phyloP scores from a whole-genome alignment of 164 flowering plant species.

The Nymphaea colorata region DNA sequence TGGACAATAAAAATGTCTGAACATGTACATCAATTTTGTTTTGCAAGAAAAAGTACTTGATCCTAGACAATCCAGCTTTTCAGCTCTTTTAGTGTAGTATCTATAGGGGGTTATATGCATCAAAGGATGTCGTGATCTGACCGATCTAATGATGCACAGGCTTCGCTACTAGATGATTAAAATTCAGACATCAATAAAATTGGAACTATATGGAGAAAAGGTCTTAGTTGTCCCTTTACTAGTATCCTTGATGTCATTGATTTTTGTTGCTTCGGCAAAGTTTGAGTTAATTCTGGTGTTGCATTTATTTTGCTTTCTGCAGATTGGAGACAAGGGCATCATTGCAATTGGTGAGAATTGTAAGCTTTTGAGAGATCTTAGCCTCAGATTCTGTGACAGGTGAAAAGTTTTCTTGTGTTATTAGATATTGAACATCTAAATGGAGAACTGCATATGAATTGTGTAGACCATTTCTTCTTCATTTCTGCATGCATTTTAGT shows the following conservation, averaged over 20 bases:
- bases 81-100: too few relatives aligned
- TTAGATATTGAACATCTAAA: too few relatives aligned
- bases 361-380: slow-evolving; percentile 58
- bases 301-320: slow-evolving; percentile 1
- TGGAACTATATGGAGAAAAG: too few relatives aligned
- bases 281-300: not conserved
- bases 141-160: too few relatives aligned
- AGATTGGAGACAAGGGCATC: slow-evolving; percentile 83
- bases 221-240: not conserved
- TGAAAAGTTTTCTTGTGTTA: slow-evolving; percentile 9
- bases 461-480: not conserved
- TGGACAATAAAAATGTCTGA: too few relatives aligned
- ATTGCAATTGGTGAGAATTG: slow-evolving; percentile 75
- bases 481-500: not conserved
- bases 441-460: not conserved
- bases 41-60: too few relatives aligned
- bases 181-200: too few relatives aligned
- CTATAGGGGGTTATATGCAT: too few relatives aligned
- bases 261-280: not conserved
- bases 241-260: not conserved
- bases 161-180: too few relatives aligned
- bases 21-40: too few relatives aligned
- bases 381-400: slow-evolving; percentile 86
- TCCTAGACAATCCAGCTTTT: too few relatives aligned
- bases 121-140: too few relatives aligned